phyloP scores from a whole-genome alignment of 495 filamentous ascomycete genomes.

The Aspergillus wentii region DNA sequence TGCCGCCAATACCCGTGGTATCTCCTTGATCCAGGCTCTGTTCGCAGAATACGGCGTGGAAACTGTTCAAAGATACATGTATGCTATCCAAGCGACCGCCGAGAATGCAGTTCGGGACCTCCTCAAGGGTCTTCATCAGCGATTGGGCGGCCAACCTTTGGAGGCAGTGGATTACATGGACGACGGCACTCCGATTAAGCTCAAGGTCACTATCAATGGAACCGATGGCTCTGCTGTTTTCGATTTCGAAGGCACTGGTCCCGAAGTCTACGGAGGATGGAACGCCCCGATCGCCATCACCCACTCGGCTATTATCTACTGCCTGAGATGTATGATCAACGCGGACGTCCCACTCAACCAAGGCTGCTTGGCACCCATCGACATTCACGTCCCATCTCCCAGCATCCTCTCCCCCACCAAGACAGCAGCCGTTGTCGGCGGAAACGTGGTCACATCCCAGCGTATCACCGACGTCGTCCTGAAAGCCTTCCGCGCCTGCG shows the following conservation, averaged over 20 bases:
- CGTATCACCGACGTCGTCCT: slow-evolving; percentile 93
- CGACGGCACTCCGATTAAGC: slow-evolving; percentile 83
- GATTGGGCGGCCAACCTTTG: slow-evolving; percentile 73
- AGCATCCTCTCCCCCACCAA: slow-evolving; percentile 83
- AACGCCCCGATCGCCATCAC: slow-evolving; percentile 95
- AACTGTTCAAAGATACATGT: slow-evolving; percentile 95
- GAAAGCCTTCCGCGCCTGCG: slow-evolving; percentile 83
- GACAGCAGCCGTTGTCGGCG: slow-evolving; percentile 88
- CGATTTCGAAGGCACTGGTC: slow-evolving; percentile 81
- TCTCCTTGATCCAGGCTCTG: slow-evolving; percentile 77
- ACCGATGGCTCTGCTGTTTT: slow-evolving; percentile 84
- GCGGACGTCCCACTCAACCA: slow-evolving; percentile 96
- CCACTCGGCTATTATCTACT: slow-evolving; percentile 95
- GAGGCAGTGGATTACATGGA: slow-evolving; percentile 95
- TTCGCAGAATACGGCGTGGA: slow-evolving; percentile 88
- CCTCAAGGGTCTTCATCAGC: slow-evolving; percentile 70
- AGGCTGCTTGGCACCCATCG: slow-evolving; percentile 85
- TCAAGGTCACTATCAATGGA: slow-evolving; percentile 81
- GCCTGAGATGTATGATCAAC: slow-evolving; percentile 84
- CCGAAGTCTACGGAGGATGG: slow-evolving; percentile 90
- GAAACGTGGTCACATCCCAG: slow-evolving; percentile 89
- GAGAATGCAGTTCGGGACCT: slow-evolving; percentile 80
- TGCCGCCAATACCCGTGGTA: slow-evolving; percentile 93
- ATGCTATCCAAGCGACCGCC: slow-evolving; percentile 87
- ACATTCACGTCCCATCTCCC: slow-evolving; percentile 75